A percentile compares a stretch with the other conserved stretches of the same genome.
These are phyloP conservation scores for Ogataea dorogensis DNA, from an alignment of 805 yeast genomes.

Conservation along the genomic window DNA sequence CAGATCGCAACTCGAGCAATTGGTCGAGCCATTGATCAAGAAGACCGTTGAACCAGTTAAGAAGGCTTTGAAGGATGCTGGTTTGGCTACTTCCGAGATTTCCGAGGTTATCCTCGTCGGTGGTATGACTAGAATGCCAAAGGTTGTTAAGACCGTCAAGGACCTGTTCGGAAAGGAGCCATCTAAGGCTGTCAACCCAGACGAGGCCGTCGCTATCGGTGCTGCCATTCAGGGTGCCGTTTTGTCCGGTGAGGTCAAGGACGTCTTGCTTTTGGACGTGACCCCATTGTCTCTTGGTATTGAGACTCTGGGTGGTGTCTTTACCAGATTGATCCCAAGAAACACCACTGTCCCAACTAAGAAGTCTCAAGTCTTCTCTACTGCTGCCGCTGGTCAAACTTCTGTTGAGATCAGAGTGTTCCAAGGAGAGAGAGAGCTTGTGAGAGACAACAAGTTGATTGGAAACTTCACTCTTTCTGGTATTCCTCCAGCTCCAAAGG, in stretches of 20 bases:
- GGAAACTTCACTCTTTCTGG: slow-evolving; percentile 96
- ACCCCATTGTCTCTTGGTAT: slow-evolving; percentile 92
- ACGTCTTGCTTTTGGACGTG: slow-evolving; percentile 75
- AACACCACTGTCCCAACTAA: slow-evolving; percentile 96
- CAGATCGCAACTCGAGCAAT: slow-evolving; percentile 64
- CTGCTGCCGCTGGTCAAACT: slow-evolving; percentile 95
- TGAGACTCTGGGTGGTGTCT: slow-evolving; percentile 97
- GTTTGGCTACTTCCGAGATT: slow-evolving; percentile 58
- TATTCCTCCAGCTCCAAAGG: slow-evolving; percentile 94
- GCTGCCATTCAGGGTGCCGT: slow-evolving; percentile 91
- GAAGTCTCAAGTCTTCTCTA: slow-evolving; percentile 94
- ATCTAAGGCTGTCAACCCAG: slow-evolving; percentile 78
- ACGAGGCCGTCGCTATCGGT: slow-evolving; percentile 89
- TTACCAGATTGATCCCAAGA: slow-evolving; percentile 86
- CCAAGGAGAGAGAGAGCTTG: slow-evolving; percentile 99
- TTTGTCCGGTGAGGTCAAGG: slow-evolving; percentile 76
- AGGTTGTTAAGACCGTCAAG: slow-evolving; percentile 61
- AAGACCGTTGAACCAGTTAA: slow-evolving; percentile 72
- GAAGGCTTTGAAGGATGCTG: slow-evolving; percentile 74
- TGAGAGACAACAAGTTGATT: slow-evolving; percentile 94
- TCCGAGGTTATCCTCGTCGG: slow-evolving; percentile 80
- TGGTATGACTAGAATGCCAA: slow-evolving; percentile 91
- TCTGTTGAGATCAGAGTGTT: slow-evolving; percentile 95
- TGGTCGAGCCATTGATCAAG: slow-evolving; percentile 64
- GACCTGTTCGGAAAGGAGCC: slow-evolving; percentile 62